Conservation (phyloP, 1,284 basidiomycete genomes). For the Cystobasidium slooffiae region DNA sequence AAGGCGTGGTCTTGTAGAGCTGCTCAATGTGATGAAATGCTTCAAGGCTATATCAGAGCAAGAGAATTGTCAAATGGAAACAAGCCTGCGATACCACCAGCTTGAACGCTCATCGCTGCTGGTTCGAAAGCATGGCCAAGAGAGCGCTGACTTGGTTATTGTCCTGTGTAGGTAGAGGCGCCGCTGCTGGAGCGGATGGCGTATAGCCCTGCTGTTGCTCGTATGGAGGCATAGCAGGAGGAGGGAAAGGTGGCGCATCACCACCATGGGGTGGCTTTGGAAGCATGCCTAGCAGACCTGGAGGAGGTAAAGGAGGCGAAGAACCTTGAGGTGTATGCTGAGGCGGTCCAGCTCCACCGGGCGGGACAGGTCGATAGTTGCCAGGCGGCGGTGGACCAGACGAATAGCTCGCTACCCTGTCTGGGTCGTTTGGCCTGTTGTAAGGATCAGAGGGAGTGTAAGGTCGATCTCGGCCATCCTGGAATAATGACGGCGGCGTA, state of each 20-base stretch:
- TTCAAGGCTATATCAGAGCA: no score
- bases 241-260: not conserved
- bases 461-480: slow-evolving; percentile 6
- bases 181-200: not conserved
- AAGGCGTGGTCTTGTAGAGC: no score
- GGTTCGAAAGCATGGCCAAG: slow-evolving; percentile 39
- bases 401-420: not conserved
- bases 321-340: not conserved
- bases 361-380: slow-evolving; percentile 18
- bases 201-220: slow-evolving; percentile 3
- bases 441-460: slow-evolving; percentile 20
- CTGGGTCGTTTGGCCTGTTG: slow-evolving; percentile 14
- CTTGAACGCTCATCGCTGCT: slow-evolving; percentile 15
- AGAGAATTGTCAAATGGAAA: no score
- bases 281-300: slow-evolving; percentile 8
- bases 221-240: slow-evolving; percentile 4
- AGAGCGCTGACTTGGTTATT: slow-evolving; percentile 35
- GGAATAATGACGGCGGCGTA: not conserved
- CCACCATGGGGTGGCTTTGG: not conserved
- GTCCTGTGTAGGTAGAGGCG: slow-evolving; percentile 4
- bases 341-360: not conserved
- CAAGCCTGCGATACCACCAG: no score
- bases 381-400: slow-evolving; percentile 18
- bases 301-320: slow-evolving; percentile 9
- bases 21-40: no score